These are phyloP conservation scores for Viridothelium virens DNA, from an alignment of 495 filamentous ascomycete genomes.

Conservation along the genomic window DNA sequence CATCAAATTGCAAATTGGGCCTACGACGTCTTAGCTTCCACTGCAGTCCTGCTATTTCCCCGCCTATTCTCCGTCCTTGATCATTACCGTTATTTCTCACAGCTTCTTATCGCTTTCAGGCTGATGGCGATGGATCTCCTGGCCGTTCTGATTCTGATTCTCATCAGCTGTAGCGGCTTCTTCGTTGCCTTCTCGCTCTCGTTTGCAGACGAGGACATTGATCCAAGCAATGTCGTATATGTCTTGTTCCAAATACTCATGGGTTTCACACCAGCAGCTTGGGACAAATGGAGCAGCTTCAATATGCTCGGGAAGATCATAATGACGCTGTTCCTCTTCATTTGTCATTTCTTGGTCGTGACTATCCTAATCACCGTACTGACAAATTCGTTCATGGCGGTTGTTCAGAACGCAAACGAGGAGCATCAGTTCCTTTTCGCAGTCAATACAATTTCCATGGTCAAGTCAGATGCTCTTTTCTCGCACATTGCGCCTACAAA, in stretches of 20 bases:
- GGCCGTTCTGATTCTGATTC: conserved; percentile 70
- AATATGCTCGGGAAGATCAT: conserved; percentile 67
- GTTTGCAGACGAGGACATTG: conserved; percentile 55
- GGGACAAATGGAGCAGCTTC: conserved; percentile 67
- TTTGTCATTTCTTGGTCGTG: conserved; percentile 90
- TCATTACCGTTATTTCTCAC: conserved; percentile 91
- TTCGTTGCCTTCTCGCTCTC: conserved; percentile 87
- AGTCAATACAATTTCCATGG: conserved; percentile 90
- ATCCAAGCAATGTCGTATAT: conserved; percentile 66
- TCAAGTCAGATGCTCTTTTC: conserved; percentile 89
- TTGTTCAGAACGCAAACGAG: conserved; percentile 83
- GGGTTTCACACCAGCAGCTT: conserved; percentile 74
- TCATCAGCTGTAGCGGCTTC: conserved; percentile 85
- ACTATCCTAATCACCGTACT: conserved; percentile 89
- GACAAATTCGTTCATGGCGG: conserved; percentile 88
- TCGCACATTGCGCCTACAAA: conserved; percentile 86
- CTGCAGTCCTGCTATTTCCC: conserved; percentile 81
- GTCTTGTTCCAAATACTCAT: conserved; percentile 86
- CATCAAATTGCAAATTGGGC: conserved; percentile 66
- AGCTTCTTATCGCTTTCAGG: conserved; percentile 83
- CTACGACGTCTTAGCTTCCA: conserved; percentile 83
- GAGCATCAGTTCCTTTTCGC: conserved; percentile 93
- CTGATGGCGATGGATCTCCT: conserved; percentile 86
- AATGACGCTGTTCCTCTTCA: conserved; percentile 74
- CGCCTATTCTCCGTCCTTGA: conserved; percentile 86